Evolutionary conservation across 768 basidiomycete species (phyloP).

Genomic region (Lyophyllum atratum): DNA sequence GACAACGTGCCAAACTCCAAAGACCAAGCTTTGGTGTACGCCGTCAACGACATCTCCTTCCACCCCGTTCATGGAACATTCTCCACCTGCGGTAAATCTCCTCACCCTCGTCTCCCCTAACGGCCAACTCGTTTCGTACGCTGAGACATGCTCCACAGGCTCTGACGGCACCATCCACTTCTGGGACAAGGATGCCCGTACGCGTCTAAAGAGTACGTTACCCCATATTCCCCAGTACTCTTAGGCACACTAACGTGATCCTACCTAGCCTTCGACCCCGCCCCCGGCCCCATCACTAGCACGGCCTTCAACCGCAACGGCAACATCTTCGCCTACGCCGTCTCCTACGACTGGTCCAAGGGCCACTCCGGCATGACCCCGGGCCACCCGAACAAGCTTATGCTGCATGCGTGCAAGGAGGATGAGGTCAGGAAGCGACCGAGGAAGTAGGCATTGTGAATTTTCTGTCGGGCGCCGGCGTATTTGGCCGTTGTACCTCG

Average conservation of each 20-base stretch:
- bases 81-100: conserved; percentile 65
- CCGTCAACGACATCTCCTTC: conserved; percentile 87
- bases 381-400: conserved; percentile 73
- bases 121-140: conserved; percentile 16
- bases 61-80: conserved; percentile 86
- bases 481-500: not conserved
- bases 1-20: conserved; percentile 57
- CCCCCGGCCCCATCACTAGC: conserved; percentile 75
- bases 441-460: conserved; percentile 32
- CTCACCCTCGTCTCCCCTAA: conserved; percentile 2
- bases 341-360: conserved; percentile 95
- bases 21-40: conserved; percentile 71
- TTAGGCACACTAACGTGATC: not conserved
- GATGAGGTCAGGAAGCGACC: conserved; percentile 78
- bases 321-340: conserved; percentile 86
- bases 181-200: conserved; percentile 94
- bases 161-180: conserved; percentile 88
- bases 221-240: not conserved
- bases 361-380: conserved; percentile 84
- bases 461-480: not conserved
- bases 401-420: conserved; percentile 84
- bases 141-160: conserved; percentile 37
- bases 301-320: conserved; percentile 88
- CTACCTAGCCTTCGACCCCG: conserved; percentile 68
- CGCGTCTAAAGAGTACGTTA: conserved; percentile 81